Evolutionary conservation across 768 basidiomycete genomes (phyloP), one percentile per base, ranked within the genome.

Genomic region (Lentinula aciculospora): DNA sequence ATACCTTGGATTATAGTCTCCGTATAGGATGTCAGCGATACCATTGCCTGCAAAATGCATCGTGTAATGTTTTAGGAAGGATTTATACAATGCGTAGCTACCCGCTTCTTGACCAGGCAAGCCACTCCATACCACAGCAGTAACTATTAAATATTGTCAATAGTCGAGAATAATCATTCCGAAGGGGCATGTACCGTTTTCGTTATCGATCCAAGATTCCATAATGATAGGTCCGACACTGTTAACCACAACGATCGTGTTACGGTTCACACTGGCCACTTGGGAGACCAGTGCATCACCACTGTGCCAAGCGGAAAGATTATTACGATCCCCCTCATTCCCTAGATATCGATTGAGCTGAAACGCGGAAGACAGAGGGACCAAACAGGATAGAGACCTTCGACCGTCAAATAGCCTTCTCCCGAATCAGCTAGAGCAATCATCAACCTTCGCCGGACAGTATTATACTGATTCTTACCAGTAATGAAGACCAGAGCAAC

Each of bases 171-270:
- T 25, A 42, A 4, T 36, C 21, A 54, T 4, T 21, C 6, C 5
- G 7, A 25, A 19, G 28, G 8, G 15, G 3, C 1, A 59, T 72
- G 29, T 57, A 75, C 69, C 74, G 65, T 87, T 86, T 2, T 76
- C 68, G 61, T 85, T 73, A 53, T 76, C 74, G 40, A 82, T 79
- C 81, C 84, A 85, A 21, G 76, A 61, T 67, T 86, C 81, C 71
- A 80, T 71, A 29, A 74, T 73, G 50, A 85, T 79, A 0, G 81
- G 78, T 0, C 87, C 87, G 46, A 86, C 85, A 7, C 79, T 76
- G 65, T 89, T 83, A 4, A 88, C 75, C 9, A 89, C 79, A 36
- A 89, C 87, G 34, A 91, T 72, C 1, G 84, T 86, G 63, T 81
- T 79, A 25, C 75, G 68, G 63, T 83, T 84, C n/a, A 71, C 72